Percentiles rank a stretch among this genome's conserved stretches.
These are phyloP conservation scores for Ziziphus jujuba DNA, from an alignment of 306 rosid species.

Conservation along the genomic window DNA sequence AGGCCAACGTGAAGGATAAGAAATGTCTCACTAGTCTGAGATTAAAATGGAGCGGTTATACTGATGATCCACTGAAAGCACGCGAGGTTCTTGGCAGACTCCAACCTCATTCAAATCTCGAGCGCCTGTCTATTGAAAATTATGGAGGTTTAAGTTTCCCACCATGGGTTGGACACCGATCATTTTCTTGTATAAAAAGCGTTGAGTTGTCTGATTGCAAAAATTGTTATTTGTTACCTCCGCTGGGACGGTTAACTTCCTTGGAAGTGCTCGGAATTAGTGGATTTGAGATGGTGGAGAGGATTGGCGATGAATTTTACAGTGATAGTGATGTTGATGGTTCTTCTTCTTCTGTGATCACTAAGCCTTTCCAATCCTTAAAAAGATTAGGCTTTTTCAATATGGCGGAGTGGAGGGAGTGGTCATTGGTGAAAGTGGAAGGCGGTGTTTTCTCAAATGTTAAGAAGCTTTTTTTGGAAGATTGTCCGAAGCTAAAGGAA, in stretches of 20 bases:
- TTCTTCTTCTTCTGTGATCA: background rate
- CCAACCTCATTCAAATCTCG: conserved; percentile 11
- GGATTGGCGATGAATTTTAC: conserved; percentile 1
- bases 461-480: background rate
- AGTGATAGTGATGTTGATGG: background rate
- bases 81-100: background rate
- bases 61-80: too few species aligned
- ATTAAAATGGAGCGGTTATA: background rate
- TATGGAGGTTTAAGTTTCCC: conserved; percentile 14
- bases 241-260: conserved; percentile 16
- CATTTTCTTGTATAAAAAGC: background rate
- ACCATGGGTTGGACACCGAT: background rate
- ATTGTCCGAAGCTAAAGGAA: background rate
- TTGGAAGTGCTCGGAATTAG: background rate
- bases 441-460: background rate
- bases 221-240: conserved; percentile 1
- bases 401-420: background rate
- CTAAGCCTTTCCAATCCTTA: conserved; percentile 1
- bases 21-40: background rate
- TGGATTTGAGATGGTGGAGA: background rate
- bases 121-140: background rate
- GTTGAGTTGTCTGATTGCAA: background rate
- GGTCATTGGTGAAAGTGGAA: background rate
- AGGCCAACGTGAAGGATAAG: conserved; percentile 20
- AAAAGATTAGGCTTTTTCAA: background rate